Conservation (phyloP, 352 stramenopile genomes). For the Globisporangium splendens region DNA sequence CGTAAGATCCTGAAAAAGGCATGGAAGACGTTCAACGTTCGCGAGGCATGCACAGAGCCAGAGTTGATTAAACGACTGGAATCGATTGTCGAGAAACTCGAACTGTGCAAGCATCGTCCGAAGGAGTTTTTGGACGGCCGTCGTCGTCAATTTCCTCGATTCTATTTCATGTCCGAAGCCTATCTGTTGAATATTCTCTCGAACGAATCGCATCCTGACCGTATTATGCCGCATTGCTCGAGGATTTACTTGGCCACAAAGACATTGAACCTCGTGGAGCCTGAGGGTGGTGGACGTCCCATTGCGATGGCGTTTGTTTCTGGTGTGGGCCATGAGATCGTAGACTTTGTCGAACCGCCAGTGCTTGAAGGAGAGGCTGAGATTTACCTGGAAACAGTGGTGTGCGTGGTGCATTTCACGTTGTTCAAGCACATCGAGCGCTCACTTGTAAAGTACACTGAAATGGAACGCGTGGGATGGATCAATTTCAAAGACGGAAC, state of each 20-base stretch:
- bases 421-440: conserved; percentile 94
- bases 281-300: conserved; percentile 50
- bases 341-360: conserved; percentile 91
- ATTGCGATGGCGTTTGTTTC: conserved; percentile 91
- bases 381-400: conserved; percentile 95
- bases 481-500: conserved; percentile 92
- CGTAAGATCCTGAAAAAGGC: conserved; percentile 82
- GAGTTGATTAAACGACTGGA: conserved; percentile 91
- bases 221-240: conserved; percentile 94
- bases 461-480: conserved; percentile 93
- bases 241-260: conserved; percentile 96
- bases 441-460: conserved; percentile 88
- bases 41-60: conserved; percentile 84
- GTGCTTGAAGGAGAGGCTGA: conserved; percentile 95
- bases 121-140: conserved; percentile 95
- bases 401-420: conserved; percentile 92
- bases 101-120: conserved; percentile 92
- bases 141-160: conserved; percentile 92
- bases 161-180: conserved; percentile 90
- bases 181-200: conserved; percentile 96
- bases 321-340: conserved; percentile 91
- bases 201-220: conserved; percentile 91
- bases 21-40: conserved; percentile 89
- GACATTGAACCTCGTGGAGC: conserved; percentile 84
- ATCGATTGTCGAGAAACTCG: conserved; percentile 90